Percentiles rank a stretch among this genome's conserved stretches.
Evolutionary conservation across 139 green algal species (phyloP).

Genomic region (Asterochloris sp.): DNA sequence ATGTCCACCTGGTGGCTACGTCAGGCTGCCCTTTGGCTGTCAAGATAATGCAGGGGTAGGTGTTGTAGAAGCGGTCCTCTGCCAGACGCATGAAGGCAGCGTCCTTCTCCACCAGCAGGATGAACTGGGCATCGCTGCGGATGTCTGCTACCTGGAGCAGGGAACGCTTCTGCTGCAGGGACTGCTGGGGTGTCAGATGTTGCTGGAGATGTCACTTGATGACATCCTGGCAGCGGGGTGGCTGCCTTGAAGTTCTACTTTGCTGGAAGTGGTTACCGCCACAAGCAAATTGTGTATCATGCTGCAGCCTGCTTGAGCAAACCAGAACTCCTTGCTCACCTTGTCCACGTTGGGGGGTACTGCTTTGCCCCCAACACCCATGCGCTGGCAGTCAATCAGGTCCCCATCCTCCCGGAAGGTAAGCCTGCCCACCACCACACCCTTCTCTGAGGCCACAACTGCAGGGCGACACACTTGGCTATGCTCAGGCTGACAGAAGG

Average conservation of each 20-base stretch:
- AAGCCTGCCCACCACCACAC: constrained; percentile 91
- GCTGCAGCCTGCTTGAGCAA: too few relatives aligned
- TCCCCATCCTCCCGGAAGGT: constrained; percentile 90
- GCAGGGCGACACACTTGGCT: constrained; percentile 10
- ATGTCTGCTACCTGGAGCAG: constrained; percentile 70
- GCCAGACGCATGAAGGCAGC: constrained; percentile 95
- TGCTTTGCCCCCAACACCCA: constrained; percentile 96
- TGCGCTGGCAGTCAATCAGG: constrained; percentile 88
- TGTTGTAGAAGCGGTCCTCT: constrained; percentile 96
- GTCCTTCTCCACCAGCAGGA: constrained; percentile 98
- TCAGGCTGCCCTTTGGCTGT: constrained; percentile 98
- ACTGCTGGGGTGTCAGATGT: too few relatives aligned
- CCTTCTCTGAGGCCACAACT: constrained; percentile 96
- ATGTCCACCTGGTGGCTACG: constrained; percentile 77
- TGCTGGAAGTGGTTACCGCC: too few relatives aligned
- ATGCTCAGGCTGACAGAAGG: too few relatives aligned
- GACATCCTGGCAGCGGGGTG: too few relatives aligned
- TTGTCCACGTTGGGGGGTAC: constrained; percentile 97
- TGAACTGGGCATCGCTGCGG: constrained; percentile 83
- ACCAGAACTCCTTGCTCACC: constrained; percentile 28
- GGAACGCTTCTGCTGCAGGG: background rate
- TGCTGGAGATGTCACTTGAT: too few relatives aligned
- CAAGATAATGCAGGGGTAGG: constrained; percentile 96
- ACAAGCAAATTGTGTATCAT: too few relatives aligned
- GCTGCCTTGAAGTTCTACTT: too few relatives aligned